These are phyloP conservation scores for Talaromyces wortmannii DNA, from an alignment of 495 filamentous ascomycete genomes.

Conservation along the genomic window DNA sequence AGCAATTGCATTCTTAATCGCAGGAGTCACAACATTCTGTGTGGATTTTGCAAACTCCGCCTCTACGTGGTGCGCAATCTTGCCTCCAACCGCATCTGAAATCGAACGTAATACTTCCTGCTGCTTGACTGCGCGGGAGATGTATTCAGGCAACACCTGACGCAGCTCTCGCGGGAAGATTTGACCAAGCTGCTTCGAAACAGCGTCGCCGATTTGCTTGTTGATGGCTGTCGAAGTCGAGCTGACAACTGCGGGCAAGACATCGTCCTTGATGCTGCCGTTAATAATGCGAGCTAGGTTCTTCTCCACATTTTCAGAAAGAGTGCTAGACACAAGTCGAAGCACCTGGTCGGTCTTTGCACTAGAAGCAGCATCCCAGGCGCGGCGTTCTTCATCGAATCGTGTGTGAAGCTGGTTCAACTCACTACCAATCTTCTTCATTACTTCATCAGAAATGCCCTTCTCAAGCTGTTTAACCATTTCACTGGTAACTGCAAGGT, in stretches of 20 bases:
- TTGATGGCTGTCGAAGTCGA: slow-evolving; percentile 46
- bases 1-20: slow-evolving; percentile 53
- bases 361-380: slow-evolving; percentile 55
- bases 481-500: not conserved
- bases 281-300: slow-evolving; percentile 65
- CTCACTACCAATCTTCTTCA: slow-evolving; percentile 47
- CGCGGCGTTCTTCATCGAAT: slow-evolving; percentile 58
- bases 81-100: slow-evolving; percentile 61
- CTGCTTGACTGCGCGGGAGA: slow-evolving; percentile 53
- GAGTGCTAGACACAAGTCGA: slow-evolving; percentile 76
- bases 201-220: slow-evolving; percentile 49
- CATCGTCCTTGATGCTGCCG: slow-evolving; percentile 55
- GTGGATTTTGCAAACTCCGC: slow-evolving; percentile 55
- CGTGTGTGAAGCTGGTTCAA: slow-evolving; percentile 52
- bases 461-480: slow-evolving; percentile 31
- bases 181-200: slow-evolving; percentile 42
- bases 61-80: slow-evolving; percentile 61
- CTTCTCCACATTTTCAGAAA: slow-evolving; percentile 85
- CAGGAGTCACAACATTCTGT: slow-evolving; percentile 54
- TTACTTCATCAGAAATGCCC: slow-evolving; percentile 48
- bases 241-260: slow-evolving; percentile 52
- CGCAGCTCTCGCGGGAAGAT: slow-evolving; percentile 48
- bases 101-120: slow-evolving; percentile 62
- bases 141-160: slow-evolving; percentile 43
- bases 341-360: slow-evolving; percentile 76